A percentile compares a stretch with the other conserved stretches of the same genome.
These are phyloP conservation scores for Trichoderma sp. DNA, from an alignment of 2,329 filamentous ascomycete genomes.

Conservation along the genomic window DNA sequence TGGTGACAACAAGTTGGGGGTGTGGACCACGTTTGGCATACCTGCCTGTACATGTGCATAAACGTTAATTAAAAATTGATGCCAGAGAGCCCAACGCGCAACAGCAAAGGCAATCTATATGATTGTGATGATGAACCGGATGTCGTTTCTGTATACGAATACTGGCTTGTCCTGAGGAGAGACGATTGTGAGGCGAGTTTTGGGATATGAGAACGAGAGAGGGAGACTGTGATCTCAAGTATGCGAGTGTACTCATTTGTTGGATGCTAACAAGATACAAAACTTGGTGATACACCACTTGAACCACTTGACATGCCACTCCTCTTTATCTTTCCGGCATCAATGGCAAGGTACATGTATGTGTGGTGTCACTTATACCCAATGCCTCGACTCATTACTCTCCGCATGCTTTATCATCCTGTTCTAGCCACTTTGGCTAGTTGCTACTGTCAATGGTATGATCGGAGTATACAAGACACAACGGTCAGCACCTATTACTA, in stretches of 20 bases:
- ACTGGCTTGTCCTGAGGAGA: not conserved
- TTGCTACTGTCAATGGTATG: not conserved
- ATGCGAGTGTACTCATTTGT: not conserved
- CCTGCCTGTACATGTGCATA: not conserved
- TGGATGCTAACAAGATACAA: not conserved
- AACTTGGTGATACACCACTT: not conserved
- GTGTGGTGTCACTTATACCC: not conserved
- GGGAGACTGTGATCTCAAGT: not conserved
- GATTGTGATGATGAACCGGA: not conserved
- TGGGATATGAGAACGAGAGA: not conserved
- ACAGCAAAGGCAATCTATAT: not conserved
- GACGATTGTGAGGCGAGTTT: not conserved
- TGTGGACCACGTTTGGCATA: not conserved
- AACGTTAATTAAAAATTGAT: not conserved
- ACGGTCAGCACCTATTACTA: not conserved
- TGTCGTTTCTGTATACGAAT: not conserved
- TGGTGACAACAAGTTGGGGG: not conserved
- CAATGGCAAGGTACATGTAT: not conserved
- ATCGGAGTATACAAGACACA: not conserved
- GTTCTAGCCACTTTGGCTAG: not conserved
- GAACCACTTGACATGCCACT: not conserved
- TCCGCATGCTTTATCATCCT: not conserved
- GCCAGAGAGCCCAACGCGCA: not conserved
- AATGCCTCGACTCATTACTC: not conserved
- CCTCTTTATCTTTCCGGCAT: not conserved